Evolutionary conservation across 371 early-diverging fungal species (phyloP).

Genomic region (Neoconidiobolus thromboides): DNA sequence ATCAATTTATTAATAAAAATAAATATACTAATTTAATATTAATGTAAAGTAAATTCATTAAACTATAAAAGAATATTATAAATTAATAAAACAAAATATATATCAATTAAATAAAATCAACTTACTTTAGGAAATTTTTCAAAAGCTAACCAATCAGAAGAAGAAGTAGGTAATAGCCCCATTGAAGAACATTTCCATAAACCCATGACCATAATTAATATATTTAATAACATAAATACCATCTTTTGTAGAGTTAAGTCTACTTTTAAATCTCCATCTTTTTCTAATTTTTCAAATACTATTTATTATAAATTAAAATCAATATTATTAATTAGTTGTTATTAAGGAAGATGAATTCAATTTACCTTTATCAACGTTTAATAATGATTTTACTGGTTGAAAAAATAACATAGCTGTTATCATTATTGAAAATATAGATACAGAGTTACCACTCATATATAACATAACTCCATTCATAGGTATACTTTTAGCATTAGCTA

Average conservation of each 20-base stretch:
- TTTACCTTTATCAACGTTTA: constrained; percentile 44
- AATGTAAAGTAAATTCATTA: too few species aligned
- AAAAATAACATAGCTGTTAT: constrained; percentile 89
- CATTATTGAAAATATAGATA: constrained; percentile 89
- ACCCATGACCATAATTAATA: constrained; percentile 62
- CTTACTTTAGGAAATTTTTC: constrained; percentile 24
- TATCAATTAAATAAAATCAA: not conserved
- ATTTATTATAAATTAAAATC: not conserved
- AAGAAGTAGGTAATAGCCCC: constrained; percentile 87
- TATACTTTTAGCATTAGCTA: constrained; percentile 73
- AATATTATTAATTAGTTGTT: not conserved
- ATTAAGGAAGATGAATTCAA: not conserved
- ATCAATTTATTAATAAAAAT: too few species aligned
- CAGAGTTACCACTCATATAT: constrained; percentile 89
- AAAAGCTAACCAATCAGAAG: constrained; percentile 91
- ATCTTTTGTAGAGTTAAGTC: constrained; percentile 55
- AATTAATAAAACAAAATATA: too few species aligned
- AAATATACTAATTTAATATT: too few species aligned
- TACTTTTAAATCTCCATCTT: constrained; percentile 17
- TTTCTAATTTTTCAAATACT: constrained; percentile 25
- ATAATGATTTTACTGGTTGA: constrained; percentile 61
- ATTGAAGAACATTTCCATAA: constrained; percentile 78
- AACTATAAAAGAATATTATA: too few species aligned
- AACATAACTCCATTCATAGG: constrained; percentile 97
- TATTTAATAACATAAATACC: constrained; percentile 54